These are phyloP conservation scores for Xylaria palmicola DNA, from an alignment of 495 filamentous ascomycete species.

Conservation along the genomic window DNA sequence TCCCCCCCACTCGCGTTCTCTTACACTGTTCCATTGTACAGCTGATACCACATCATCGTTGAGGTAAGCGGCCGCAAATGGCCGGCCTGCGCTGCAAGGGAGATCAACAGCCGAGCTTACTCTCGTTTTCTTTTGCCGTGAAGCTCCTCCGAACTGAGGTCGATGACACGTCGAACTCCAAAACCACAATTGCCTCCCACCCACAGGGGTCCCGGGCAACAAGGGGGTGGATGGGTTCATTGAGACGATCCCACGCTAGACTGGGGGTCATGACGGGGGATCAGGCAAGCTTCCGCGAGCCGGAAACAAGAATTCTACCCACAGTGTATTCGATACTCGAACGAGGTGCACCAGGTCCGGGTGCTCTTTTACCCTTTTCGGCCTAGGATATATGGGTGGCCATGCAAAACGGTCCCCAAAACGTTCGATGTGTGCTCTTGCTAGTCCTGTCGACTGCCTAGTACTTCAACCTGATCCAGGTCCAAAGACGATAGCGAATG, in stretches of 20 bases:
- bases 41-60: background rate
- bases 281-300: slow-evolving; percentile 18
- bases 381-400: slow-evolving; percentile 1
- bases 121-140: background rate
- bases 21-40: background rate
- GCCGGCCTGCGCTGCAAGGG: slow-evolving; percentile 4
- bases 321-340: background rate
- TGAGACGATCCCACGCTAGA: slow-evolving; percentile 14
- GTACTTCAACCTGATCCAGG: no score
- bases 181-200: slow-evolving; percentile 7
- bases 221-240: background rate
- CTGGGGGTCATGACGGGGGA: background rate
- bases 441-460: background rate
- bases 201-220: background rate
- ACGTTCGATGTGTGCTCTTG: slow-evolving; percentile 7
- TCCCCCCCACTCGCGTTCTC: background rate
- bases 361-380: slow-evolving; percentile 4
- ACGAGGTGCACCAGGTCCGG: background rate
- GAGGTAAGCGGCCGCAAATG: slow-evolving; percentile 1
- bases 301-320: slow-evolving; percentile 6
- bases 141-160: background rate
- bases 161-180: slow-evolving; percentile 11
- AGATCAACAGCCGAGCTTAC: slow-evolving; percentile 5
- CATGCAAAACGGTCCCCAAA: slow-evolving; percentile 13
- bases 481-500: background rate